Percentiles rank a stretch among this genome's conserved stretches.
phyloP scores from a whole-genome alignment of 768 basidiomycete species.

The Tubosaeta sp. region DNA sequence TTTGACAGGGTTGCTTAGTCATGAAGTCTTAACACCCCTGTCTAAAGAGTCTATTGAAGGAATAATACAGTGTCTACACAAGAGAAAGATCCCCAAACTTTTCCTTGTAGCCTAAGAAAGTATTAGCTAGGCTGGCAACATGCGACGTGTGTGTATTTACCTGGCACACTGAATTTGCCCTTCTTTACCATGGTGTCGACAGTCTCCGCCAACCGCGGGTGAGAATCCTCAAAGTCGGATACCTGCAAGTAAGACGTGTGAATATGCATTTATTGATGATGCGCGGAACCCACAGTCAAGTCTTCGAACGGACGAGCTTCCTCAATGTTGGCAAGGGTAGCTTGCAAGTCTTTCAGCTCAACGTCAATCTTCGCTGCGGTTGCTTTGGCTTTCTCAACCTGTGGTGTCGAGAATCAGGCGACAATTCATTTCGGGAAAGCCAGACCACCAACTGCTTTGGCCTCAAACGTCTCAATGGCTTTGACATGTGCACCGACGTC shows the following conservation, averaged over 20 bases:
- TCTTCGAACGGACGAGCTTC: slow-evolving; percentile 97
- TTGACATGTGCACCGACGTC: slow-evolving; percentile 87
- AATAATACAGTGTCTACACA: slow-evolving; percentile 54
- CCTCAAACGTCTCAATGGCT: slow-evolving; percentile 95
- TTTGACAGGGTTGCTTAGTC: slow-evolving; percentile 19
- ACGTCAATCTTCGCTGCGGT: slow-evolving; percentile 86
- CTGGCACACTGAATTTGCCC: slow-evolving; percentile 98
- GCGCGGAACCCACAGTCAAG: slow-evolving; percentile 66
- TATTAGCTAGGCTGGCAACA: not conserved
- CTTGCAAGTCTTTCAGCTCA: slow-evolving; percentile 88
- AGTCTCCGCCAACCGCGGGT: slow-evolving; percentile 86
- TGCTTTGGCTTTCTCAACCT: slow-evolving; percentile 88
- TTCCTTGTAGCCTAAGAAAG: slow-evolving; percentile 75
- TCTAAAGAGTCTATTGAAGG: slow-evolving; percentile 24
- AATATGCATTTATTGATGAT: not conserved
- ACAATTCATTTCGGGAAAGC: not conserved
- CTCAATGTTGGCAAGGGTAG: slow-evolving; percentile 94
- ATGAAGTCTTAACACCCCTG: too few relatives aligned
- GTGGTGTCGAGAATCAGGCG: slow-evolving; percentile 3
- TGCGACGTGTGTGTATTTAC: slow-evolving; percentile 34
- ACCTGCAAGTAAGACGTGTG: slow-evolving; percentile 43
- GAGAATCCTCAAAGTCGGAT: slow-evolving; percentile 86
- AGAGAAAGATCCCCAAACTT: slow-evolving; percentile 94
- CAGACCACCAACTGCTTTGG: slow-evolving; percentile 74
- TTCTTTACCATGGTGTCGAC: slow-evolving; percentile 96